Base-by-base conservation (phyloP, 306 rosid species). In the Abrus precatorius region DNA sequence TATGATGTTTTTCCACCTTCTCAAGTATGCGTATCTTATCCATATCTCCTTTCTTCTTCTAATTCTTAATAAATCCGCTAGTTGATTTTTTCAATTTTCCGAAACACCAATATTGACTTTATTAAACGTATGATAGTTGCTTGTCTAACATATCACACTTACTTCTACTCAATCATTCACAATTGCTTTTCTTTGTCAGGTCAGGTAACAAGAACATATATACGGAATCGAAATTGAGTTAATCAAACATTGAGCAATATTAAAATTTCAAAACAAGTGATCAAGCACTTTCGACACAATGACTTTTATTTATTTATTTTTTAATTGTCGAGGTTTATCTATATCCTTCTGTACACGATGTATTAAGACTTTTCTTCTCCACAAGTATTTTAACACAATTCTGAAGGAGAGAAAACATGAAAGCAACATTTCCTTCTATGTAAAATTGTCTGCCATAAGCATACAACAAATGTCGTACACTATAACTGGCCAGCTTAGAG, bases 1-100 rank as follows among this genome's bases (percentile, higher is more conserved):
- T 3, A 49, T 47, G 54, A 80, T 27, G 11, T 71, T 48, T 54
- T 62, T 11, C 44, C 29, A 36, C 69, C 73, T 6, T 49, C 59
- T 9, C 49, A 49, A 41, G 28, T 77, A 52, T 63, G 75, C 75
- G 75, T 20, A 77, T 77, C 79, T 83, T 69, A 63, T 83, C 82
- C 79, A 77, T 53, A 77, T 83, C 82, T 77, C 56, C 44, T 61
- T 43, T 67, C 32, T 50, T 27, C 53, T 59, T 54, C 53, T 14
- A 11, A 57, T 45, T 66, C 50, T 54, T 11, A 8, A 34, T 1
- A 34, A 62, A 61, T 53, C 73, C 61, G 27, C 47, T n/a, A 4
- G 50, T 80, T 63, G 45, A 82, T 50, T 60, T 33, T 45, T 13
- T 28, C 76, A 12, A 75, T 36, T 68, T 69, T 33, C 48, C 82